A percentile compares a stretch with the other conserved stretches of the same genome.
Conservation (phyloP, 305 asterid species). For the Fraxinus angustifolia region DNA sequence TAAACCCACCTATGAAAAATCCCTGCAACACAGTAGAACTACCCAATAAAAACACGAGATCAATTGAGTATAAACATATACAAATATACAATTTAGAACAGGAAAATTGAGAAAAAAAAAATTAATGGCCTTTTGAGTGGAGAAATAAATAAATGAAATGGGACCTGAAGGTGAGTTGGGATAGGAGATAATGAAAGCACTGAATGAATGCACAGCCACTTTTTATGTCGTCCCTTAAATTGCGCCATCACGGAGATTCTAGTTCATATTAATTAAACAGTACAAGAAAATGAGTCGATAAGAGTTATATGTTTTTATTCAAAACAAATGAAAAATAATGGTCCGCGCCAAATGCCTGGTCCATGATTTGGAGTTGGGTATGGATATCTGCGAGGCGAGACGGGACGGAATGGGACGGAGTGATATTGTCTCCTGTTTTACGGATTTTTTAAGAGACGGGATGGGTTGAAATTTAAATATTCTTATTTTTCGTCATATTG, state of each 20-base stretch:
- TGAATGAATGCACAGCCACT: slow-evolving; percentile 21
- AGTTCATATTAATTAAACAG: slow-evolving; percentile 21
- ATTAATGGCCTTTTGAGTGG: not conserved
- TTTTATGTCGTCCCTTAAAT: slow-evolving; percentile 35
- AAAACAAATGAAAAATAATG: not conserved
- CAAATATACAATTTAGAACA: not conserved
- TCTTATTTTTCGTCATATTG: too few species aligned
- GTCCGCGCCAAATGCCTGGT: not conserved
- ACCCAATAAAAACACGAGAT: not conserved
- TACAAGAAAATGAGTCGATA: slow-evolving; percentile 16
- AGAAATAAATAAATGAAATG: not conserved
- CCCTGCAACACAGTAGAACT: slow-evolving; percentile 4
- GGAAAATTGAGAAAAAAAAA: not conserved
- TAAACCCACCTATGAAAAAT: not conserved
- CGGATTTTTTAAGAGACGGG: not conserved
- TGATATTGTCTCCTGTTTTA: not conserved
- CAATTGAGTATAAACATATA: not conserved
- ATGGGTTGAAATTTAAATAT: too few species aligned
- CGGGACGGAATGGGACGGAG: too few species aligned
- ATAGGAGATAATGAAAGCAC: not conserved
- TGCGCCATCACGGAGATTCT: slow-evolving; percentile 30
- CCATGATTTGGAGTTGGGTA: not conserved
- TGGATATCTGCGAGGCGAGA: not conserved
- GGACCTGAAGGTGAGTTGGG: slow-evolving; percentile 19
- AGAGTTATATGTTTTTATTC: not conserved